Conservation (phyloP, 805 yeast genomes). For the Pichia membranifaciens region DNA sequence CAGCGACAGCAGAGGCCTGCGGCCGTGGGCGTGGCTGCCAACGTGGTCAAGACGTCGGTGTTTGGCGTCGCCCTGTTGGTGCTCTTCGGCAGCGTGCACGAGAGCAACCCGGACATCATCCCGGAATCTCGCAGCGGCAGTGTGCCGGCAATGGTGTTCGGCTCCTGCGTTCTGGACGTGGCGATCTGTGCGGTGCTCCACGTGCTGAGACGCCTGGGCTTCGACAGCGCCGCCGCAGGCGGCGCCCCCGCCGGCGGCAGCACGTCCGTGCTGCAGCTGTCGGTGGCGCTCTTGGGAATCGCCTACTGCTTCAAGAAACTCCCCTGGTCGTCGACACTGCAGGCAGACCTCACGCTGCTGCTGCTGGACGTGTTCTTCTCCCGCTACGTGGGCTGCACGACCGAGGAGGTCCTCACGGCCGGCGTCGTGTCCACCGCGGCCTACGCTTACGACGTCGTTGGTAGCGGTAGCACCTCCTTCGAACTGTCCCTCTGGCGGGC, state of each 20-base stretch:
- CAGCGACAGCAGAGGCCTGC: too few relatives aligned
- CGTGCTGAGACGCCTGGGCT: too few relatives aligned
- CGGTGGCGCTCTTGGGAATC: constrained; percentile 63
- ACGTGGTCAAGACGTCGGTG: too few relatives aligned
- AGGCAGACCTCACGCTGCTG: constrained; percentile 60
- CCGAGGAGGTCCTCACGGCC: constrained; percentile 20
- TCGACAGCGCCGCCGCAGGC: too few relatives aligned
- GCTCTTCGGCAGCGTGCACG: constrained; percentile 7
- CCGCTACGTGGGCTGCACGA: constrained; percentile 32
- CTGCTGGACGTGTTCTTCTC: constrained; percentile 60
- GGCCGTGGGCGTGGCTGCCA: too few relatives aligned
- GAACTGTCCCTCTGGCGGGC: constrained; percentile 23
- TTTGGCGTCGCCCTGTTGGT: constrained; percentile 2
- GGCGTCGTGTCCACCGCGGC: constrained; percentile 16
- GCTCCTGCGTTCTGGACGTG: too few relatives aligned
- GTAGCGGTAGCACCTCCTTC: too few relatives aligned
- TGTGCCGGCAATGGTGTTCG: too few relatives aligned
- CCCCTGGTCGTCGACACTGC: constrained; percentile 63
- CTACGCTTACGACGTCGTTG: constrained; percentile 13
- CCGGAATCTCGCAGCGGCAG: too few relatives aligned
- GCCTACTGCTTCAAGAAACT: constrained; percentile 63
- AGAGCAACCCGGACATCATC: constrained; percentile 4
- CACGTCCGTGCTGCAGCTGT: constrained; percentile 21
- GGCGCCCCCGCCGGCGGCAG: too few relatives aligned
- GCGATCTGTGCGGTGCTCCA: too few relatives aligned